These are phyloP conservation scores for Leavenworthia alabamica DNA, from an alignment of 345 rosid species.

Conservation along the genomic window DNA sequence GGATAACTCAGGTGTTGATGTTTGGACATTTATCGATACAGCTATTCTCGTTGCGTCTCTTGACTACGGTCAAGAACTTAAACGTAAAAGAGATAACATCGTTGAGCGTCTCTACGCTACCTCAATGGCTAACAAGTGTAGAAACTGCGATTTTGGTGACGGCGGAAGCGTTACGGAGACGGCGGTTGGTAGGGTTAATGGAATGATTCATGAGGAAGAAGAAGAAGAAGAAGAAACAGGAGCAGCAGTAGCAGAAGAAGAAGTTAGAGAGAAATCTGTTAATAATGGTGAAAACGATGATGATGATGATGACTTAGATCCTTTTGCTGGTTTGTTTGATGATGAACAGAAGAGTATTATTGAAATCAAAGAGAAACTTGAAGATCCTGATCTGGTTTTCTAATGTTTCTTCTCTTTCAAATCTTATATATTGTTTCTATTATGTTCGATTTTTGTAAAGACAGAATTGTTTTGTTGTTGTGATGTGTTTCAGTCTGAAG, in stretches of 20 bases:
- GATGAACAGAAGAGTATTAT: constrained; percentile 81
- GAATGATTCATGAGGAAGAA: constrained; percentile 31
- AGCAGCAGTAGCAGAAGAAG: constrained; percentile 29
- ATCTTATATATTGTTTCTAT: neutral
- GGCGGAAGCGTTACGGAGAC: constrained; percentile 22
- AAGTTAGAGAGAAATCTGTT: constrained; percentile 43
- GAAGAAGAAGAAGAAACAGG: constrained; percentile 35
- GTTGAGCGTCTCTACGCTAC: constrained; percentile 75
- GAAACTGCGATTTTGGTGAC: constrained; percentile 50
- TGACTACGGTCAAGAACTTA: constrained; percentile 63
- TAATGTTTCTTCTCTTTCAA: neutral
- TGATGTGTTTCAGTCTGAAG: constrained; percentile 56
- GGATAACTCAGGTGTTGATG: constrained; percentile 77
- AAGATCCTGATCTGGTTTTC: constrained; percentile 87
- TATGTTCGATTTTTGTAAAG: constrained; percentile 8
- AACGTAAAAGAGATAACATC: constrained; percentile 64
- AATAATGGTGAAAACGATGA: constrained; percentile 46
- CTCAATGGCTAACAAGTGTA: constrained; percentile 45
- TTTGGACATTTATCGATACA: constrained; percentile 83
- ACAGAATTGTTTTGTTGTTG: constrained; percentile 10
- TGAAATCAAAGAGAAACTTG: constrained; percentile 79
- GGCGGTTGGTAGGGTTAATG: constrained; percentile 34
- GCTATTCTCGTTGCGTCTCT: constrained; percentile 73
- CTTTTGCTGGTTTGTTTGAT: constrained; percentile 82
- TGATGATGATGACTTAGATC: constrained; percentile 68